Percentiles rank a stretch among this genome's conserved stretches.
These are phyloP conservation scores for Phytophthora sp. DNA, from an alignment of 352 stramenopile species.

Conservation along the genomic window DNA sequence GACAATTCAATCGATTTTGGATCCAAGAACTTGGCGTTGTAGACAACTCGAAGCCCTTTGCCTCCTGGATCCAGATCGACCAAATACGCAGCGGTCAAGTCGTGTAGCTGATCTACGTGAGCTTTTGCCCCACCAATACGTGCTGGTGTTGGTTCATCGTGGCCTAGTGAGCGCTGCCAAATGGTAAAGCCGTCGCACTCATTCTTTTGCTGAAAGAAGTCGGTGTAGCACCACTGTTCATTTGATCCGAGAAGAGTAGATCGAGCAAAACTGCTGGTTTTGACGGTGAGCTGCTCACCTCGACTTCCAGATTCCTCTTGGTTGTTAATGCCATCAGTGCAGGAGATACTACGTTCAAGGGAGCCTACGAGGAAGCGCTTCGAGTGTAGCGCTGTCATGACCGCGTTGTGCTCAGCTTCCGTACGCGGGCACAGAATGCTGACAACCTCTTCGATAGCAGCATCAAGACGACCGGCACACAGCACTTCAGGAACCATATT, in stretches of 20 bases:
- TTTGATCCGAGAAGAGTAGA: slow-evolving; percentile 22
- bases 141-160: not conserved
- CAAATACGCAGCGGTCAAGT: slow-evolving; percentile 18
- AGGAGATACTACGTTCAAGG: slow-evolving; percentile 13
- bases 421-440: slow-evolving; percentile 13
- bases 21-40: slow-evolving; percentile 24
- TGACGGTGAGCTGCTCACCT: slow-evolving; percentile 19
- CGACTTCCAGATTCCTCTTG: not conserved
- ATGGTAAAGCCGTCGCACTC: slow-evolving; percentile 34
- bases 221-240: slow-evolving; percentile 42
- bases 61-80: slow-evolving; percentile 15
- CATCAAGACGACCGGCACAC: slow-evolving; percentile 28
- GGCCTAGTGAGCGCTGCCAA: slow-evolving; percentile 19
- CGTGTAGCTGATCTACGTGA: slow-evolving; percentile 26
- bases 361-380: slow-evolving; percentile 33
- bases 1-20: not conserved
- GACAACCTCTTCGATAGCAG: slow-evolving; percentile 26
- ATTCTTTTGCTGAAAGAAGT: slow-evolving; percentile 22
- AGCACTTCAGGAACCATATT: slow-evolving; percentile 17
- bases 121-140: not conserved
- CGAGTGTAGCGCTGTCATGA: slow-evolving; percentile 32
- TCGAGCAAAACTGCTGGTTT: slow-evolving; percentile 35
- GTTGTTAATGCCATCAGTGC: not conserved
- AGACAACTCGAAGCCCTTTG: slow-evolving; percentile 27
- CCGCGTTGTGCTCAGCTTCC: slow-evolving; percentile 33